Evolutionary conservation across 2,329 filamentous ascomycete species (phyloP).

Genomic region (Huntiella moniliformis): DNA sequence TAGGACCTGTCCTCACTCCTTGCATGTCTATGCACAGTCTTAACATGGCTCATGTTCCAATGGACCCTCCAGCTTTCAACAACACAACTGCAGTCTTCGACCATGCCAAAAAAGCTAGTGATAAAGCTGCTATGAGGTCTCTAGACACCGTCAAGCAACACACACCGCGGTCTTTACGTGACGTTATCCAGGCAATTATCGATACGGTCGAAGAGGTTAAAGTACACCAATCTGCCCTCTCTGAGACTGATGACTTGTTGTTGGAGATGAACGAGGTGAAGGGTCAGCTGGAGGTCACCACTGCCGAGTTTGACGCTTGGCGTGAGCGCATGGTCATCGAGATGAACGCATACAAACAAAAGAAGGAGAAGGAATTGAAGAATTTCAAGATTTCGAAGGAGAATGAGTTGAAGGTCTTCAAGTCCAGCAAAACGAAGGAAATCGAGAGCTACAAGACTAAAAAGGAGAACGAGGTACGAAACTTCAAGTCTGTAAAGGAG

Average conservation of each 20-base stretch:
- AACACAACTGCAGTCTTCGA: neutral
- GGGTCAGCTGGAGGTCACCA: constrained; percentile 8
- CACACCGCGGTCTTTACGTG: neutral
- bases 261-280: constrained; percentile 10
- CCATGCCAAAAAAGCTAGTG: neutral
- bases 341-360: constrained; percentile 8
- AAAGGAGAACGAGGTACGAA: constrained; percentile 9
- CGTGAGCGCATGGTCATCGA: constrained; percentile 9
- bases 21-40: constrained; percentile 2
- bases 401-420: constrained; percentile 7
- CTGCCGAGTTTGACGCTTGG: constrained; percentile 7
- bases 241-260: constrained; percentile 9
- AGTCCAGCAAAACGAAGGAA: constrained; percentile 10
- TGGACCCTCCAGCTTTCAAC: neutral
- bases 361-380: constrained; percentile 10
- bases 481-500: constrained; percentile 10
- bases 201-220: constrained; percentile 9
- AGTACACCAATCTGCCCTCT: constrained; percentile 4
- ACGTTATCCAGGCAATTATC: constrained; percentile 8
- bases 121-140: neutral
- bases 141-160: neutral
- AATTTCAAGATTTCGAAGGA: constrained; percentile 9
- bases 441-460: constrained; percentile 10
- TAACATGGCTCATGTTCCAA: neutral
- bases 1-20: constrained; percentile 4